Percentiles rank a stretch among this genome's conserved stretches.
phyloP scores from a whole-genome alignment of 1,139 yeast genomes.

The Lodderomyces parapsilosis region DNA sequence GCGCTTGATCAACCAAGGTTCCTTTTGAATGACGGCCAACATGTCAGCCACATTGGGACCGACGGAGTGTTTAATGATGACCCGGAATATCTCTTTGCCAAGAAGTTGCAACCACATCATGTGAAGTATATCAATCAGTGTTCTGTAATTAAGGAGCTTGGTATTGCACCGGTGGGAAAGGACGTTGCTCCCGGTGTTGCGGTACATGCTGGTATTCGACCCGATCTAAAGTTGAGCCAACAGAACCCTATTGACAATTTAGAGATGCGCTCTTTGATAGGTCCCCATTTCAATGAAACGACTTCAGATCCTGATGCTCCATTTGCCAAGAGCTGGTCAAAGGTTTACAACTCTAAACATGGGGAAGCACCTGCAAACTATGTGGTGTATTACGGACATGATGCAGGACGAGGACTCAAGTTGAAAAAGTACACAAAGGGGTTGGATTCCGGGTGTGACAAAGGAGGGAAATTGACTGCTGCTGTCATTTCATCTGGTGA shows the following conservation, averaged over 20 bases:
- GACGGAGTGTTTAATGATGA: conserved; percentile 42
- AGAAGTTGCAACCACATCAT: conserved; percentile 58
- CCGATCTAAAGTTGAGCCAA: conserved; percentile 56
- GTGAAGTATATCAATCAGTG: conserved; percentile 58
- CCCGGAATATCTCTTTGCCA: conserved; percentile 61
- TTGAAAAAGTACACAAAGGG: conserved; percentile 70
- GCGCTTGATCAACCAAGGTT: conserved; percentile 37
- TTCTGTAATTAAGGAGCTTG: conserved; percentile 62
- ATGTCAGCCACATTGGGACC: not conserved
- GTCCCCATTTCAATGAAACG: conserved; percentile 55
- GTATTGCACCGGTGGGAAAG: conserved; percentile 50
- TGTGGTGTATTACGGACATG: conserved; percentile 87
- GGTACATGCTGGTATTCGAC: conserved; percentile 75
- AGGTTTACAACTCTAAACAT: conserved; percentile 57
- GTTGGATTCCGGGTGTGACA: conserved; percentile 78
- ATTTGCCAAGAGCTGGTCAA: conserved; percentile 62
- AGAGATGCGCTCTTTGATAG: conserved; percentile 59
- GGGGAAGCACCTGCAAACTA: conserved; percentile 25
- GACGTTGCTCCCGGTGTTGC: conserved; percentile 50
- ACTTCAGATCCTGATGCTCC: conserved; percentile 50
- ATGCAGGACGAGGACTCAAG: conserved; percentile 75
- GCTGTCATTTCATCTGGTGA: conserved; percentile 32
- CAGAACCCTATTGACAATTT: conserved; percentile 63
- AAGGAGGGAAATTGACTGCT: conserved; percentile 71
- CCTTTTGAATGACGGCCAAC: not conserved